These are phyloP conservation scores for Leccinellum rugosiceps DNA, from an alignment of 768 basidiomycete species.

Conservation along the genomic window DNA sequence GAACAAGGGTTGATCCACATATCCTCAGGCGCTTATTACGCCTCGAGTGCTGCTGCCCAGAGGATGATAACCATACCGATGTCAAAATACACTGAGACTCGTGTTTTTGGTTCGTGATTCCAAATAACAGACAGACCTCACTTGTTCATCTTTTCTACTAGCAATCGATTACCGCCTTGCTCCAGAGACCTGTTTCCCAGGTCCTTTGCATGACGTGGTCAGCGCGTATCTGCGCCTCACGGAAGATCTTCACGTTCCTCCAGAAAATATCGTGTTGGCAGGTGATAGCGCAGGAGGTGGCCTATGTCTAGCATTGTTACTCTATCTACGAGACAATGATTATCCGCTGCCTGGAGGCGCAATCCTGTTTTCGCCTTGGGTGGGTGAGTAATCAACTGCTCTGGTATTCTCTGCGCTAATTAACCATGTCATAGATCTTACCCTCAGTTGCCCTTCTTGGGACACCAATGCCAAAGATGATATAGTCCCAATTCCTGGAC, in stretches of 20 bases:
- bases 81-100: slow-evolving; percentile 82
- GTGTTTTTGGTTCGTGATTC: slow-evolving; percentile 71
- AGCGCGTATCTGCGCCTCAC: slow-evolving; percentile 82
- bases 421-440: slow-evolving; percentile 58
- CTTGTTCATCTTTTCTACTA: slow-evolving; percentile 30
- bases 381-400: slow-evolving; percentile 59
- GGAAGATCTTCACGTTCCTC: slow-evolving; percentile 85
- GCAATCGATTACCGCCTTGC: slow-evolving; percentile 93
- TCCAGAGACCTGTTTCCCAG: slow-evolving; percentile 92
- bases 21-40: slow-evolving; percentile 80
- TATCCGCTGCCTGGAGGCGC: slow-evolving; percentile 83
- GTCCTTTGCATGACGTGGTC: slow-evolving; percentile 83
- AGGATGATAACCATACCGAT: slow-evolving; percentile 87
- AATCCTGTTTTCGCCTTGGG: slow-evolving; percentile 93
- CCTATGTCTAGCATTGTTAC: slow-evolving; percentile 74
- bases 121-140: too few species aligned
- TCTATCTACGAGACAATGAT: slow-evolving; percentile 92
- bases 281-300: slow-evolving; percentile 97
- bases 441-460: slow-evolving; percentile 99
- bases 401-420: slow-evolving; percentile 3
- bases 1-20: slow-evolving; percentile 1
- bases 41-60: slow-evolving; percentile 88
- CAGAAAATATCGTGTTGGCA: slow-evolving; percentile 83
- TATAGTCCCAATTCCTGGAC: slow-evolving; percentile 68
- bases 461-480: slow-evolving; percentile 88